These are phyloP conservation scores for Starmerella apis DNA, from an alignment of 805 yeast genomes.

Conservation along the genomic window DNA sequence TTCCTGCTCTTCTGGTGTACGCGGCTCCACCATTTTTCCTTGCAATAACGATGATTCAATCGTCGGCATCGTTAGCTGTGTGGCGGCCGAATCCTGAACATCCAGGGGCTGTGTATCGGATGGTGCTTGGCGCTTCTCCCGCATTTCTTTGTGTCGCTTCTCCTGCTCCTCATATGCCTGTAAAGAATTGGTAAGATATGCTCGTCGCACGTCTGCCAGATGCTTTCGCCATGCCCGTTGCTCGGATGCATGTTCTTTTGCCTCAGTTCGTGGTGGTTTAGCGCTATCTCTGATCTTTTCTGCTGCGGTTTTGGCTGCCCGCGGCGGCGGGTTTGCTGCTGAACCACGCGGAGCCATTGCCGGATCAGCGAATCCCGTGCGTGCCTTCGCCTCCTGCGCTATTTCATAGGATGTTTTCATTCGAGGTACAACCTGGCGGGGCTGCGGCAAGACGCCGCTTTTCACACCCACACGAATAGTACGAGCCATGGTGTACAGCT, in stretches of 20 bases:
- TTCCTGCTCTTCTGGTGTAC: slow-evolving; percentile 61
- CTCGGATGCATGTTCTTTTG: slow-evolving; percentile 21
- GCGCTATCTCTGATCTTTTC: slow-evolving; percentile 48
- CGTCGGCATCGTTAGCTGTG: slow-evolving; percentile 66
- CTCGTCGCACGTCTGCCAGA: slow-evolving; percentile 58
- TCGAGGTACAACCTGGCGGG: slow-evolving; percentile 64
- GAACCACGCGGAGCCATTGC: slow-evolving; percentile 54
- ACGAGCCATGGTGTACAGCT: slow-evolving; percentile 15
- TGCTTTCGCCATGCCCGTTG: slow-evolving; percentile 40
- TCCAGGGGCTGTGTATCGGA: slow-evolving; percentile 30
- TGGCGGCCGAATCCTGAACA: slow-evolving; percentile 37
- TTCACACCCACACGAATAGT: slow-evolving; percentile 38
- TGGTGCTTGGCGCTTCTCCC: slow-evolving; percentile 32
- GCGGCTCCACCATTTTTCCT: slow-evolving; percentile 60
- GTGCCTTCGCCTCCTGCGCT: slow-evolving; percentile 38
- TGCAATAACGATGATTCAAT: slow-evolving; percentile 41
- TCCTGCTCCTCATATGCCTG: slow-evolving; percentile 44
- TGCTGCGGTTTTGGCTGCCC: slow-evolving; percentile 42
- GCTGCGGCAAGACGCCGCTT: slow-evolving; percentile 73
- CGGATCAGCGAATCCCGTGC: slow-evolving; percentile 60
- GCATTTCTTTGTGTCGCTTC: slow-evolving; percentile 33
- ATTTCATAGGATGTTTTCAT: slow-evolving; percentile 29
- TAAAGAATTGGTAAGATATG: slow-evolving; percentile 56
- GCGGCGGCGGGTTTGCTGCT: slow-evolving; percentile 43
- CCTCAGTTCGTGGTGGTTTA: slow-evolving; percentile 29